Percentiles rank a stretch among this genome's conserved stretches.
Conservation (phyloP, 73 alveolate genomes). For the Paraurostyla sp. region DNA sequence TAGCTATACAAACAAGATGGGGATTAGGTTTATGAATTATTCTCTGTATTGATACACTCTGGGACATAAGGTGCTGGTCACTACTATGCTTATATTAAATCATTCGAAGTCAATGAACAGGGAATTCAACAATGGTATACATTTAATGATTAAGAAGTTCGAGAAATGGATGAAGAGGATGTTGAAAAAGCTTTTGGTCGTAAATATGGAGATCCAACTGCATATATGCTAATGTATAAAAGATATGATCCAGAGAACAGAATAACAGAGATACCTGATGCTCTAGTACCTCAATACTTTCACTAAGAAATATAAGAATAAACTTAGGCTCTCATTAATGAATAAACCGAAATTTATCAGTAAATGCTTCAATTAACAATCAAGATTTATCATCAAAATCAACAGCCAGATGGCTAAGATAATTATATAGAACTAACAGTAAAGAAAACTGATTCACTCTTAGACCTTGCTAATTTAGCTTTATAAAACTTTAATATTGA, state of each 20-base stretch:
- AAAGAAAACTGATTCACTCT: not conserved
- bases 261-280: not conserved
- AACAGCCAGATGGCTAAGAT: not conserved
- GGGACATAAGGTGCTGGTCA: constrained; percentile 99
- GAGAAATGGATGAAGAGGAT: constrained; percentile 73
- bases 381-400: constrained; percentile 3
- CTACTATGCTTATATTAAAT: constrained; percentile 94
- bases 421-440: not conserved
- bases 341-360: not conserved
- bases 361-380: not conserved
- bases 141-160: constrained; percentile 92
- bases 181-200: constrained; percentile 86
- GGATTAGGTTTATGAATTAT: constrained; percentile 92
- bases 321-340: not conserved
- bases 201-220: constrained; percentile 81
- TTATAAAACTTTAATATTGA: not conserved
- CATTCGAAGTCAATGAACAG: constrained; percentile 86
- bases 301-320: not conserved
- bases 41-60: constrained; percentile 91
- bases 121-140: constrained; percentile 81
- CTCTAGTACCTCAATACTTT: not conserved
- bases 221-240: constrained; percentile 94
- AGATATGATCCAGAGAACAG: not conserved
- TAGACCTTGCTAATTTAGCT: not conserved
- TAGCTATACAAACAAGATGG: constrained; percentile 80